phyloP scores from a whole-genome alignment of 2,329 filamentous ascomycete genomes.

The Mycosphaerella sp. region DNA sequence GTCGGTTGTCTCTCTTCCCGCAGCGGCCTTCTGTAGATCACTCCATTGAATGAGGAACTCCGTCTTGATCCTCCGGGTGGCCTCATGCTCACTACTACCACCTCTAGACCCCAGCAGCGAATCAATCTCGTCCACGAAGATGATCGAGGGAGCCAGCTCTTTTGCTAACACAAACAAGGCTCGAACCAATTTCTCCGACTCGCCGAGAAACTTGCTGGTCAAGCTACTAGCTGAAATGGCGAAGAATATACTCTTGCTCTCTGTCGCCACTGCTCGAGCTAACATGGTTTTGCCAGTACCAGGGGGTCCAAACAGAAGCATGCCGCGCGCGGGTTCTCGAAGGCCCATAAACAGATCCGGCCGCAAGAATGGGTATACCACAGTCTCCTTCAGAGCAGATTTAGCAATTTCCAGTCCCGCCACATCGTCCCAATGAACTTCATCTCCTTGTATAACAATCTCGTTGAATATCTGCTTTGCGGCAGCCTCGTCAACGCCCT shows the following conservation, averaged over 20 bases:
- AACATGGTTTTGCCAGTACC: constrained; percentile 99
- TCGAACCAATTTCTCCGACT: constrained; percentile 92
- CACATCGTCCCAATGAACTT: constrained; percentile 91
- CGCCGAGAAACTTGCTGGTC: constrained; percentile 92
- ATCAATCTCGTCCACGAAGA: constrained; percentile 98
- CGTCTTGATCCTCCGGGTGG: constrained; percentile 88
- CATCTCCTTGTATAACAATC: constrained; percentile 87
- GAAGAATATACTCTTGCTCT: constrained; percentile 92
- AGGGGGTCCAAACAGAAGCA: constrained; percentile 92
- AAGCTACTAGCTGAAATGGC: constrained; percentile 91
- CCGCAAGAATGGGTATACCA: constrained; percentile 92
- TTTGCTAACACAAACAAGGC: constrained; percentile 89
- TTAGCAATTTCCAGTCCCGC: constrained; percentile 88
- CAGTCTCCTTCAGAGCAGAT: constrained; percentile 84
- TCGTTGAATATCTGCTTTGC: constrained; percentile 94
- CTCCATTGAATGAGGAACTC: constrained; percentile 98
- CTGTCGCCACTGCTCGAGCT: constrained; percentile 86
- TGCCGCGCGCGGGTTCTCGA: constrained; percentile 85
- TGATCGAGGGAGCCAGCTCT: constrained; percentile 83
- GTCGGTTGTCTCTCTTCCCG: constrained; percentile 66
- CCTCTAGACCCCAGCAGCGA: constrained; percentile 79
- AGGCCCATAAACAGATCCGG: constrained; percentile 95
- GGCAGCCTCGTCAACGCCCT: constrained; percentile 72
- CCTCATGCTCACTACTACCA: constrained; percentile 82
- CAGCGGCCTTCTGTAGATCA: constrained; percentile 83